Base-by-base conservation (phyloP, 257 asterid genomes). In the Petrea volubilis region DNA sequence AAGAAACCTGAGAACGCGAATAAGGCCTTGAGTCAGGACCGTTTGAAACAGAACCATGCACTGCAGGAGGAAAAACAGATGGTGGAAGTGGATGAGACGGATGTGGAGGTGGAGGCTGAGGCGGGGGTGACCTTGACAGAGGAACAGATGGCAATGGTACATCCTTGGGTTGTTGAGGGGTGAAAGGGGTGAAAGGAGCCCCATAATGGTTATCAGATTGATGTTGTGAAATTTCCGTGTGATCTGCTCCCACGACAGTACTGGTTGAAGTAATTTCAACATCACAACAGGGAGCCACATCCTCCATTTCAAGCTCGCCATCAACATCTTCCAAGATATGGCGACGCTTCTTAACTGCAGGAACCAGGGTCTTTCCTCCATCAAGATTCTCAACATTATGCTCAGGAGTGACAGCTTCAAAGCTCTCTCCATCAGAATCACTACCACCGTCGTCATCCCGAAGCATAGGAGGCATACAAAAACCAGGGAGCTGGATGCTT, bases 231-330 rank as follows among this genome's bases (percentile, higher is more conserved):
- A 67, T 67, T 60, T 65, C 84, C 15, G 70, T 76, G 69, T 59
- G 70, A 41, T 78, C 79, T 7, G 64, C 73, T 68, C 73, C 84
- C 33, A 78, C 24, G 53, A 64, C 40, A 59, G 77, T 72, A 74
- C 83, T 71, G 14, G 78, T 71, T 64, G 88, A 78, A 75, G 85
- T 62, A 69, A 65, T 79, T 71, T 79, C 86, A 25, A 73, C 82
- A 50, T 82, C 90, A 67, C 83, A 80, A 66, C 80, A 72, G 28
- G 98, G 96, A 71, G 96, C 87, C 77, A 92, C 92, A 77, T 92
- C 98, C 79, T 92, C 98, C 98, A 92, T 92, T 84, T 92, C 98
- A 74, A 92, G 96, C 74, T 92, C 98, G 38, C 96, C 98, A 41
- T 92, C 98, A 18, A 90, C 96, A 75, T 90, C 98, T 81, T 92